A percentile compares a stretch with the other conserved stretches of the same genome.
Evolutionary conservation across 192 early-diverging fungal genomes (phyloP).

Genomic region (Coemansia sp.): DNA sequence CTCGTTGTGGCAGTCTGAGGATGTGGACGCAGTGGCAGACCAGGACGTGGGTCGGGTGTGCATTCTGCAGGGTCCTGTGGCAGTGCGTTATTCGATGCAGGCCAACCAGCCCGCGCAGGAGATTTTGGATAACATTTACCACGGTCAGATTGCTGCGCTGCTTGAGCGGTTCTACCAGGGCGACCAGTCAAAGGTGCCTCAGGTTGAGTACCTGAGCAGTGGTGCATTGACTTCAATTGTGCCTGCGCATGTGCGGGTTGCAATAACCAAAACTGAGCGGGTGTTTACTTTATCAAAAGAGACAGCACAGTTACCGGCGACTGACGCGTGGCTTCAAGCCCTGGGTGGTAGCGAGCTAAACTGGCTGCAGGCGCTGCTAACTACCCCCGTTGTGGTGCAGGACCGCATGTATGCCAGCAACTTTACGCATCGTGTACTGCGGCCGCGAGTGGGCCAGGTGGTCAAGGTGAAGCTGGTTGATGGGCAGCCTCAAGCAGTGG

Average conservation of each 20-base stretch:
- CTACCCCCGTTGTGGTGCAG: conserved; percentile 74
- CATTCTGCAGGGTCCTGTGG: conserved; percentile 91
- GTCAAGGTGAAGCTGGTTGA: conserved; percentile 41
- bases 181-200: conserved; percentile 64
- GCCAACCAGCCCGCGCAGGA: conserved; percentile 86
- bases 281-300: conserved; percentile 14
- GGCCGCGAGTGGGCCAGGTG: conserved; percentile 61
- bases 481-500: conserved; percentile 37
- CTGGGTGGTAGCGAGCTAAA: conserved; percentile 70
- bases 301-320: conserved; percentile 27
- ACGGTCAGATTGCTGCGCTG: conserved; percentile 73
- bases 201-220: conserved; percentile 70
- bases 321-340: conserved; percentile 47
- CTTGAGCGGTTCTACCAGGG: conserved; percentile 74
- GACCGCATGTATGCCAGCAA: conserved; percentile 68
- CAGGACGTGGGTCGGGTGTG: conserved; percentile 86
- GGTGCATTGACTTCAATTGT: conserved; percentile 1
- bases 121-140: conserved; percentile 84
- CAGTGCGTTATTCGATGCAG: conserved; percentile 73
- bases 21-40: conserved; percentile 83
- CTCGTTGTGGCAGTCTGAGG: conserved; percentile 93
- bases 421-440: conserved; percentile 62
- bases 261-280: conserved; percentile 10
- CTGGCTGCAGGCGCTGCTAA: conserved; percentile 86
- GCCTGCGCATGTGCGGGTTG: conserved; percentile 21